These are phyloP conservation scores for Penicillium sp. DNA, from an alignment of 2,329 filamentous ascomycete species.

Conservation along the genomic window DNA sequence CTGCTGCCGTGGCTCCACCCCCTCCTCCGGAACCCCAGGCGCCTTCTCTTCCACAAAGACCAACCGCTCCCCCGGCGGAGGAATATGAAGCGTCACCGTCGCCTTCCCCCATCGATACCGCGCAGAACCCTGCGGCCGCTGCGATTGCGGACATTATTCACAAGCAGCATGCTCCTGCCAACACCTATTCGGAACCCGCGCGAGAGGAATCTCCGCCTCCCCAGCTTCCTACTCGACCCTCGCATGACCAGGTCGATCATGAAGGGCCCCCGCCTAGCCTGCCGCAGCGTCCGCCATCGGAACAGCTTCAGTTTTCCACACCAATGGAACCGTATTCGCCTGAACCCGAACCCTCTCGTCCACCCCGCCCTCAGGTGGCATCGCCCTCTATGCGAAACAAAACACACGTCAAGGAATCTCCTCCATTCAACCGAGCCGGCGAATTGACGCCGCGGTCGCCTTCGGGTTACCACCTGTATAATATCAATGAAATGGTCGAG, in stretches of 20 bases:
- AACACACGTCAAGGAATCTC: constrained; percentile 56
- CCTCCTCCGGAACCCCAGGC: constrained; percentile 42
- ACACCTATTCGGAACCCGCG: constrained; percentile 30
- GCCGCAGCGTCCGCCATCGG: constrained; percentile 65
- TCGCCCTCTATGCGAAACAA: constrained; percentile 36
- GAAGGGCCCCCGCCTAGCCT: constrained; percentile 52
- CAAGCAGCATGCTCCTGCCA: constrained; percentile 40
- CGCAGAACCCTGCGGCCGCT: constrained; percentile 59
- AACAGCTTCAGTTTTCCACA: constrained; percentile 55
- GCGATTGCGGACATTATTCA: constrained; percentile 58
- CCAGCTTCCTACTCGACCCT: constrained; percentile 47
- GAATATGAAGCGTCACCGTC: constrained; percentile 31
- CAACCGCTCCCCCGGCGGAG: constrained; percentile 27
- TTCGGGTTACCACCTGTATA: constrained; percentile 90
- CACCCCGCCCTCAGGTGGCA: constrained; percentile 25
- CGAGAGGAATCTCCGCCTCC: constrained; percentile 41
- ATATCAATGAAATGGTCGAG: constrained; percentile 97
- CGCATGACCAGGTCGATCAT: constrained; percentile 69
- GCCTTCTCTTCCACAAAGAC: constrained; percentile 40
- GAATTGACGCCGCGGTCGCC: constrained; percentile 63
- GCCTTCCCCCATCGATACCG: constrained; percentile 48
- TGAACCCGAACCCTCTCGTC: constrained; percentile 53
- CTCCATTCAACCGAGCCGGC: constrained; percentile 58
- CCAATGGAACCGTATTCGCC: constrained; percentile 64
- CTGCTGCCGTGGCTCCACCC: constrained; percentile 33